Conservation (phyloP, 2,329 filamentous ascomycete species). For the Fusarium marasasianum region DNA sequence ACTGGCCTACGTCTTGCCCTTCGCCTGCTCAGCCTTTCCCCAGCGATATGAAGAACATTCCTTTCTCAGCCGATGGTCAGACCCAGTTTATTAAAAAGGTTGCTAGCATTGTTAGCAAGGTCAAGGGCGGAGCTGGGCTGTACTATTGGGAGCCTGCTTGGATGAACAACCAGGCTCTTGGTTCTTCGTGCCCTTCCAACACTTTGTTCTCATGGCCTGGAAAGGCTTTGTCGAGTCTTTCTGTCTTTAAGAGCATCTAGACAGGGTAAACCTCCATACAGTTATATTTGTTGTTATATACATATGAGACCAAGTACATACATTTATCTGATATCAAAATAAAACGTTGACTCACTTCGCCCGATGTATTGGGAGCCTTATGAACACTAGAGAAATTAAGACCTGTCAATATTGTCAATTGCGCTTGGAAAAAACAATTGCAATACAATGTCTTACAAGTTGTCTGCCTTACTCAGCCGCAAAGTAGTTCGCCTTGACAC, state of each 20-base stretch:
- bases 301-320: background rate
- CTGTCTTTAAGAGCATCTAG: conserved; percentile 64
- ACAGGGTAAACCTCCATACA: fast-evolving
- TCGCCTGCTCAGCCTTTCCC: conserved; percentile 68
- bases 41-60: conserved; percentile 65
- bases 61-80: conserved; percentile 72
- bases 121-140: conserved; percentile 65
- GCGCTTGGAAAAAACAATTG: background rate
- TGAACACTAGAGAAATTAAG: fast-evolving
- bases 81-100: conserved; percentile 68
- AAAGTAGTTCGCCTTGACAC: background rate
- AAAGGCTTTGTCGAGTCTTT: conserved; percentile 64
- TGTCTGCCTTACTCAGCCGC: background rate
- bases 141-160: conserved; percentile 82
- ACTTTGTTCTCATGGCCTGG: conserved; percentile 67
- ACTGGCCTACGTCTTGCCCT: conserved; percentile 75
- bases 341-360: background rate
- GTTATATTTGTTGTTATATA: background rate
- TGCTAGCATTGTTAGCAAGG: conserved; percentile 62
- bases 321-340: too few relatives aligned
- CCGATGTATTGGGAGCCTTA: fast-evolving
- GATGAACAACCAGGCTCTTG: conserved; percentile 71
- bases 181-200: conserved; percentile 72
- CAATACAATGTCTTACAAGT: fast-evolving
- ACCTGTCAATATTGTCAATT: fast-evolving